A percentile compares a stretch with the other conserved stretches of the same genome.
Conservation (phyloP, 2,329 filamentous ascomycete species). For the Aspergillus jensenii region DNA sequence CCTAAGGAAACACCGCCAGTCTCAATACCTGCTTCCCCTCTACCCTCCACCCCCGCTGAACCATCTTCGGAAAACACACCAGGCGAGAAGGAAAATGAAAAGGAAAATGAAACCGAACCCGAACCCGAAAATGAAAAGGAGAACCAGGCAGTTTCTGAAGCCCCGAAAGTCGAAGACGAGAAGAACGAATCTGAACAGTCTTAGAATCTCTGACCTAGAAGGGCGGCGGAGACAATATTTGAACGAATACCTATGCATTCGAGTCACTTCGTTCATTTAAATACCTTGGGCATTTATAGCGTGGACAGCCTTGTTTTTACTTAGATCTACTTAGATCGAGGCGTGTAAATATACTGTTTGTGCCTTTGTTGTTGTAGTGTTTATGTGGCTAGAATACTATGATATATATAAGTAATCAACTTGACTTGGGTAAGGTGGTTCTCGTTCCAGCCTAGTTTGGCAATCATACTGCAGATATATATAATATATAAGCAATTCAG, state of each 20-base stretch:
- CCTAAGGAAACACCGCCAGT: conserved; percentile 21
- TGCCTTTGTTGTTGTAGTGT: not conserved
- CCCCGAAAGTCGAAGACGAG: not conserved
- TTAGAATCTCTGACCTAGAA: not conserved
- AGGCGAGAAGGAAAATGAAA: conserved; percentile 1
- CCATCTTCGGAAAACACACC: not conserved
- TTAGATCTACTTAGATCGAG: not conserved
- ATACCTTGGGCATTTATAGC: conserved; percentile 17
- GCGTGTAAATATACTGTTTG: conserved; percentile 5
- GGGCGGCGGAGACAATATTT: too few relatives aligned
- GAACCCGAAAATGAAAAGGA: conserved; percentile 14
- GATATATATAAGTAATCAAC: not conserved
- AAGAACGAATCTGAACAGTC: not conserved
- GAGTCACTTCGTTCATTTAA: not conserved
- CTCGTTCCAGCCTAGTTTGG: too few relatives aligned
- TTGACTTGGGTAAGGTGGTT: not conserved
- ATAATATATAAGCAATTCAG: too few relatives aligned
- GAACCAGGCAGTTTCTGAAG: not conserved
- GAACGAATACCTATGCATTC: not conserved
- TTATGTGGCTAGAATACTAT: not conserved
- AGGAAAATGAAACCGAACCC: conserved; percentile 7
- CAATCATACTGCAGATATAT: too few relatives aligned
- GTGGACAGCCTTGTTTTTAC: conserved; percentile 9
- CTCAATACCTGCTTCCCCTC: conserved; percentile 20
- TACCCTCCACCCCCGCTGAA: not conserved